Percentiles rank a stretch among this genome's conserved stretches.
These are phyloP conservation scores for Huntiella bhutanensis DNA, from an alignment of 2,329 filamentous ascomycete species.

Conservation along the genomic window DNA sequence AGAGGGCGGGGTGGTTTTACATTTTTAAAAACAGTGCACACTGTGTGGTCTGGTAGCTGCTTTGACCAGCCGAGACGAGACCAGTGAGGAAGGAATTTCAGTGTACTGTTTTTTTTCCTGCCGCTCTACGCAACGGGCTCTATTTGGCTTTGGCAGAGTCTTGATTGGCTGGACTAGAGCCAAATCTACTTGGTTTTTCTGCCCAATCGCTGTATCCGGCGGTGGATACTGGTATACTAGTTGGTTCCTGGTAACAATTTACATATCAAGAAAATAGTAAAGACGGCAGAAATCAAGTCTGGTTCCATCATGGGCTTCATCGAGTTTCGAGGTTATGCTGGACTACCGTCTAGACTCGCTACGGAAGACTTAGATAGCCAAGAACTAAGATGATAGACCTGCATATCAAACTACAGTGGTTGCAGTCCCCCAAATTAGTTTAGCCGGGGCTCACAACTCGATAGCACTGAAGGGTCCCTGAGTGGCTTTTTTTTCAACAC, in stretches of 20 bases:
- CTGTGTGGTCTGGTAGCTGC: constrained; percentile 10
- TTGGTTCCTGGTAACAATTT: too few species aligned
- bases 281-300: too few species aligned
- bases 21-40: constrained; percentile 12
- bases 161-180: constrained; percentile 5
- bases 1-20: constrained; percentile 11
- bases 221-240: too few species aligned
- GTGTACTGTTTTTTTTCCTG: constrained; percentile 1
- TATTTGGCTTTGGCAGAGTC: constrained; percentile 1
- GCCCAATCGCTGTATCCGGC: constrained; percentile 1
- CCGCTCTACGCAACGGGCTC: neutral
- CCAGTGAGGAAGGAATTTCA: constrained; percentile 2
- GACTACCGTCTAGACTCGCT: too few species aligned
- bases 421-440: neutral
- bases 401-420: constrained; percentile 1
- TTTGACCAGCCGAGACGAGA: constrained; percentile 2
- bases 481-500: too few species aligned
- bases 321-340: too few species aligned
- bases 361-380: too few species aligned
- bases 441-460: too few species aligned
- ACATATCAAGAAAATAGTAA: too few species aligned
- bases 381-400: neutral
- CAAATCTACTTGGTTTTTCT: neutral
- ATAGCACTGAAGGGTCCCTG: too few species aligned
- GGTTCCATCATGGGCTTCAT: too few species aligned